Base-by-base conservation (phyloP, 2,329 filamentous ascomycete genomes). In the Zymoseptoria crescenta region DNA sequence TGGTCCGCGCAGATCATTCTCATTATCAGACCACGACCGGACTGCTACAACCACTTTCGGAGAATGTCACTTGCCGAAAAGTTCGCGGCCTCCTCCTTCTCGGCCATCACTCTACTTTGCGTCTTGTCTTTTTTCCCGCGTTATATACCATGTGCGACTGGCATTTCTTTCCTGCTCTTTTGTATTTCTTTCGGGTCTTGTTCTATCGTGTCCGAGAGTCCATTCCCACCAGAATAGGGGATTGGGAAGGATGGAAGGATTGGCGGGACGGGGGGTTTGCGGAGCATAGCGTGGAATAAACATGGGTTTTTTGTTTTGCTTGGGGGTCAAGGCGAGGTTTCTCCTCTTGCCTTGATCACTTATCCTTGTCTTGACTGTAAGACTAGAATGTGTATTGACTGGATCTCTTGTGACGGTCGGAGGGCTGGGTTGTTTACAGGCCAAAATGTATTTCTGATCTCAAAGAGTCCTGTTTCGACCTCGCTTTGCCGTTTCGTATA, bases 121-220 rank as follows among this genome's bases (percentile, higher is more conserved):
- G 30, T 30, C 54, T 54, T 58, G 35, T 10, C 52, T 16, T 20
- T 54, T 61, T 61, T 62, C 56, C 21, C 52, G 29, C 56, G 62
- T 62, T 61, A 59, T 62, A 66, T 66, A 66, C 64, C 64, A 66
- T 66, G 64, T 66, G 61, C 62, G 60, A 45, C 35, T 45, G 35
- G 35, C 35, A 45, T 45, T 45, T 45, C 35, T n/a, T 45, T 16
- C 35, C 35, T 16, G 35, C 7, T 45, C 16, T 45, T 7, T n/a
- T 45, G 35, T 45, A n/a, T 45, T 16, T 45, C 35, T 45, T 45
- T 16, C 35, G 35, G 35, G 13, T 2, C 16, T n/a, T 4, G 3
- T n/a, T 16, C 16, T 7, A 45, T 7, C 10, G 1, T n/a, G 7
- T 45, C 35, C 35, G n/a, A 45, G 3, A 13, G 35, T 16, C 10